Evolutionary conservation across 2,329 filamentous ascomycete species (phyloP).

Genomic region (Nigrospora oryzae): DNA sequence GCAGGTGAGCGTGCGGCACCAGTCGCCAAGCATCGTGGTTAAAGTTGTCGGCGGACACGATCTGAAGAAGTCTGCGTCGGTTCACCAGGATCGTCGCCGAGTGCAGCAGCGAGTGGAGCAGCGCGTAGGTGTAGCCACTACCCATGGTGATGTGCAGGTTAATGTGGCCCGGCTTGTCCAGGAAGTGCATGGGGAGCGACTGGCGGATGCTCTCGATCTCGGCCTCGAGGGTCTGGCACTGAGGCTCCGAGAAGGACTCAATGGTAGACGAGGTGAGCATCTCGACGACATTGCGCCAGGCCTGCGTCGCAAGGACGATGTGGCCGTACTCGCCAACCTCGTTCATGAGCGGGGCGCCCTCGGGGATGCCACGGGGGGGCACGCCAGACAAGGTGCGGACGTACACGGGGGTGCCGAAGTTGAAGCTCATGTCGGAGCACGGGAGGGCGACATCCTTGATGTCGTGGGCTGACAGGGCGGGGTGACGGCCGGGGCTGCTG

Average conservation of each 20-base stretch:
- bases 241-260: constrained; percentile 43
- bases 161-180: constrained; percentile 53
- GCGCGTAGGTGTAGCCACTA: constrained; percentile 53
- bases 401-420: constrained; percentile 51
- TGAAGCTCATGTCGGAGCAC: constrained; percentile 54
- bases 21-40: constrained; percentile 44
- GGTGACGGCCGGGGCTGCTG: constrained; percentile 51
- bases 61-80: constrained; percentile 49
- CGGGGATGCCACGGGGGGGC: constrained; percentile 27
- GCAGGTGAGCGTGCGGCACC: constrained; percentile 36
- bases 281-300: constrained; percentile 53
- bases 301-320: constrained; percentile 51
- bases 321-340: constrained; percentile 55
- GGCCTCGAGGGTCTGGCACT: constrained; percentile 39
- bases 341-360: constrained; percentile 26
- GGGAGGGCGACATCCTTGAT: constrained; percentile 47
- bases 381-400: constrained; percentile 45
- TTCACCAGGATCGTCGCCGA: constrained; percentile 54
- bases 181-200: constrained; percentile 49
- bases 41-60: constrained; percentile 44
- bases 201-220: constrained; percentile 48
- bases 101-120: constrained; percentile 54
- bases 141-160: constrained; percentile 57
- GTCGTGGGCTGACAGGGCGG: constrained; percentile 46
- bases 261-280: constrained; percentile 49